Evolutionary conservation across 129 eudicot genomes (phyloP), one percentile per base, ranked within the genome.

Genomic region (Saposhnikovia divaricata): DNA sequence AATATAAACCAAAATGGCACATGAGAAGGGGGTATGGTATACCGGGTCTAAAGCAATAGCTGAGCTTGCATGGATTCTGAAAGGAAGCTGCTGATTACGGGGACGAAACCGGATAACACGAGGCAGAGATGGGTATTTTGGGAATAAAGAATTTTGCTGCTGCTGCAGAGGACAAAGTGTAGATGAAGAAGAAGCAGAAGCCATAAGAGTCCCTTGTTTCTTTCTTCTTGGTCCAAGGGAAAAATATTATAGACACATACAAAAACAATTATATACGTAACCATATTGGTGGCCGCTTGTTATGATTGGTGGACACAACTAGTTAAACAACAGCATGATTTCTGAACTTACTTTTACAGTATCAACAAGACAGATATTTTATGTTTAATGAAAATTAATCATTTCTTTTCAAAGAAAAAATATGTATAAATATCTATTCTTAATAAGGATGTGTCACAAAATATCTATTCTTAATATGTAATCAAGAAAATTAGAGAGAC

Each of bases 31-130:
- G 44, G 31, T 27, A 59, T 88, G 44, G 31, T 27, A 59, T 88
- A 89, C 97, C 85, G 87, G 81, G 57, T 85, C 86, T 13, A 89
- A 53, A 59, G 85, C 90, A 51, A 43, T 5, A 10, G 51, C 53
- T 11, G 90, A 87, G 78, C 82, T 50, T 9, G 94, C 90, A 45
- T 84, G 83, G 80, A 91, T 85, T 80, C 85, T 86, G 44, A 78
- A 81, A 23, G 63, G 65, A 61, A 74, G 42, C 14, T 44, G 77
- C 13, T 39, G 47, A 10, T 44, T 34, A 14, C 75, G 81, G 75
- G 80, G 86, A 73, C 31, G 84, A 44, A 93, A 80, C 15, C 74
- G 85, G 69, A 81, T 18, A 34, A 75, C 28, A 70, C 78, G 81
- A 14, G 71, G 72, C 84, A 77, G 78, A 51, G 79, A 80, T 21